Conservation (phyloP, 2,329 filamentous ascomycete species). For the Colletotrichum costaricense region DNA sequence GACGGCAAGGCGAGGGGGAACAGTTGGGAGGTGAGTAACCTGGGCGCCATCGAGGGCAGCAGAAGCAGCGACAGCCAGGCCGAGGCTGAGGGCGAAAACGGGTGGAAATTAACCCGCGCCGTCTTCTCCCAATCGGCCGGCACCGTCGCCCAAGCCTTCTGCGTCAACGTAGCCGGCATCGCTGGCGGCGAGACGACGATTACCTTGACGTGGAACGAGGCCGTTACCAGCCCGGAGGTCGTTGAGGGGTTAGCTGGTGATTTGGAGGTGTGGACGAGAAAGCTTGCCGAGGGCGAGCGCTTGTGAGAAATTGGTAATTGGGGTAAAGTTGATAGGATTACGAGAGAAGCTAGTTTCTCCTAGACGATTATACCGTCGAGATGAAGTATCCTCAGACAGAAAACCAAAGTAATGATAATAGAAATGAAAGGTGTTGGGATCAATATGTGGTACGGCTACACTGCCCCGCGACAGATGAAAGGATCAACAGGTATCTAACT, state of each 20-base stretch:
- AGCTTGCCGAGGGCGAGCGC: constrained; percentile 38
- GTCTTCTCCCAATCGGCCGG: constrained; percentile 63
- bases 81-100: constrained; percentile 1
- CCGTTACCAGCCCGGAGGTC: constrained; percentile 51
- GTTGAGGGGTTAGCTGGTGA: constrained; percentile 51
- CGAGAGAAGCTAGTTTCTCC: neutral
- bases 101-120: constrained; percentile 54
- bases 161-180: constrained; percentile 60
- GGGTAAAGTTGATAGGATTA: neutral
- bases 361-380: no score
- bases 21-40: constrained; percentile 65
- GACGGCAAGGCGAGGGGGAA: constrained; percentile 54
- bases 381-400: no score
- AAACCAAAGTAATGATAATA: no score
- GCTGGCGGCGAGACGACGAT: constrained; percentile 52
- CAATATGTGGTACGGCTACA: no score
- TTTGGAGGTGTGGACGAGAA: constrained; percentile 45
- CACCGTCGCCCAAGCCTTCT: constrained; percentile 54
- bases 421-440: no score
- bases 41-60: constrained; percentile 53
- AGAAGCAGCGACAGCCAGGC: no score
- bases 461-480: no score
- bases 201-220: constrained; percentile 61
- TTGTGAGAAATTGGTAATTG: neutral
- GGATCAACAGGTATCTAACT: no score